Base-by-base conservation (phyloP, 164 flowering plant genomes). In the Echeveria elegans region DNA sequence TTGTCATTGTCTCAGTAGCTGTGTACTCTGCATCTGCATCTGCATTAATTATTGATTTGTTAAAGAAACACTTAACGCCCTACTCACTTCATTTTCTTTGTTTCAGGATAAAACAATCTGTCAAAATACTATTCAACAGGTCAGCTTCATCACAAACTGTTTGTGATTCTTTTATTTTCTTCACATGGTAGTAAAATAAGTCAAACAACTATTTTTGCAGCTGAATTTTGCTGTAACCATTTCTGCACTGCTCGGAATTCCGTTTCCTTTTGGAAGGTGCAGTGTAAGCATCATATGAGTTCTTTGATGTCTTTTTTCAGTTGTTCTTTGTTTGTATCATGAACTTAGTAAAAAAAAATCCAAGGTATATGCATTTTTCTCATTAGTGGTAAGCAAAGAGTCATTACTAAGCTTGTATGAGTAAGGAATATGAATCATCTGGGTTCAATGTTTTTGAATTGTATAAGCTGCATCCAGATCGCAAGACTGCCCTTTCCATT, bases 261-360 rank as follows among this genome's bases (percentile, higher is more conserved):
- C 97, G 24, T 89, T 89, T 83, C 97, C 99, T 70, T 95, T 82
- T 75, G 99, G 99, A 90, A 95, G 99, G 99, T 95, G 85, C 79
- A 72, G 79, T 74, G 79, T 82, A 86, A 85, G 82, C 83, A 79
- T 79, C 68, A 62, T 68, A 15, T 68, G 66, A 68, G 28, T 24
- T 34, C 41, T 63, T 9, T 41, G 19, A 30, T 24, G 19, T 34
- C 41, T 8, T 63, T 32, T 63, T 7, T 28, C 23, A 12, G 64
- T 6, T 7, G 6, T 62, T 36, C 7, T 31, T 62, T 26, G 26
- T 14, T n/a, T 1, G n/a, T 50, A 50, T 0, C 0, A 6, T 50
- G 24, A 6, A 19, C 24, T n/a, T 2, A 19, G 6, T 50, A 5
- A 5, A 19, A n/a, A 50, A 18, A 50, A 38, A 38, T 14, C 41